Percentiles rank a stretch among this genome's conserved stretches.
phyloP scores from a whole-genome alignment of 1,139 yeast genomes.

The Candida labiduridarum region DNA sequence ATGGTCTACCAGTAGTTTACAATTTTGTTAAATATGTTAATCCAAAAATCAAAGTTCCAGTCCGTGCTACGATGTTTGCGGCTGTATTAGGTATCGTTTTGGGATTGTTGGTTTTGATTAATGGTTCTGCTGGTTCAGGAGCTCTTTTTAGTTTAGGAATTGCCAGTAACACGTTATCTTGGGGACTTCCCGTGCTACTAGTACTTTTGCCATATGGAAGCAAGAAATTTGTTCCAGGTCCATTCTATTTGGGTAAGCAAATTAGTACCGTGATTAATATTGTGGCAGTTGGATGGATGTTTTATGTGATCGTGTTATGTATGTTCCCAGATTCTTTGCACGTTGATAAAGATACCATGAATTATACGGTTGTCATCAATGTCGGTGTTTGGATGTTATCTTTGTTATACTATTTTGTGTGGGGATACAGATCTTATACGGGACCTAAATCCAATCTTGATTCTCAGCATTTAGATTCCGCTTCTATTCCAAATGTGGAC shows the following conservation, averaged over 20 bases:
- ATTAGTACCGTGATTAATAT: slow-evolving; percentile 39
- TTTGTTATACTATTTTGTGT: slow-evolving; percentile 28
- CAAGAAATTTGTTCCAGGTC: slow-evolving; percentile 58
- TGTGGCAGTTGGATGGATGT: slow-evolving; percentile 28
- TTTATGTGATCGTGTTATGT: slow-evolving; percentile 34
- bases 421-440: slow-evolving; percentile 32
- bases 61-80: slow-evolving; percentile 60
- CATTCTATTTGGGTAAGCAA: slow-evolving; percentile 59
- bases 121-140: slow-evolving; percentile 57
- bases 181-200: slow-evolving; percentile 35
- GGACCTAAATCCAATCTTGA: slow-evolving; percentile 41
- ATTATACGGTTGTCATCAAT: slow-evolving; percentile 38
- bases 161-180: slow-evolving; percentile 45
- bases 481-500: slow-evolving; percentile 1
- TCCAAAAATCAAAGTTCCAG: slow-evolving; percentile 55
- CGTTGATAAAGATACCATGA: slow-evolving; percentile 35
- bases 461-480: slow-evolving; percentile 8
- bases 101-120: slow-evolving; percentile 61
- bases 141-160: slow-evolving; percentile 56
- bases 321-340: slow-evolving; percentile 40
- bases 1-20: slow-evolving; percentile 45
- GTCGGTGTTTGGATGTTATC: slow-evolving; percentile 39
- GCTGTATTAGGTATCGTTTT: slow-evolving; percentile 49
- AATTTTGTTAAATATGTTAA: slow-evolving; percentile 55
- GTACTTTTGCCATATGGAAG: slow-evolving; percentile 45